Conservation (phyloP, 2,329 filamentous ascomycete genomes). For the Zasmidium angulare region DNA sequence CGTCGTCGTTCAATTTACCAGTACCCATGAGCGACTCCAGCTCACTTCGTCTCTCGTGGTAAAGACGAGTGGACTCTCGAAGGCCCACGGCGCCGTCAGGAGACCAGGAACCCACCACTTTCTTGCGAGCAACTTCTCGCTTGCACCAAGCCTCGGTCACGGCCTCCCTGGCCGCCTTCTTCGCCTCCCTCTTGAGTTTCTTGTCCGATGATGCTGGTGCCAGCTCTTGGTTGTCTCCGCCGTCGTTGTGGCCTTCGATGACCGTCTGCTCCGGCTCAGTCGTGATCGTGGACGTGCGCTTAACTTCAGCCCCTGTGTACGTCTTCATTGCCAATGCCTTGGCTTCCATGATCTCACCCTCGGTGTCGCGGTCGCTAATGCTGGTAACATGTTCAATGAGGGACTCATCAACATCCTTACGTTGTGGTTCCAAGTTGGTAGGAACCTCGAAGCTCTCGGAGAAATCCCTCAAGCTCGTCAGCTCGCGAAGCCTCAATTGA, state of each 20-base stretch:
- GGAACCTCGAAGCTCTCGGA: not conserved
- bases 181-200: slow-evolving; percentile 4
- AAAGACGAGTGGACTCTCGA: slow-evolving; percentile 9
- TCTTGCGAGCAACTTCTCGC: slow-evolving; percentile 17
- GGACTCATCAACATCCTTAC: not conserved
- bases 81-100: slow-evolving; percentile 13
- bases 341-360: too few species aligned
- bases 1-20: slow-evolving; percentile 22
- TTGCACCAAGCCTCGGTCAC: slow-evolving; percentile 22
- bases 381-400: too few species aligned
- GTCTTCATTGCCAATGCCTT: too few species aligned
- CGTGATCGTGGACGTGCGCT: too few species aligned
- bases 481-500: not conserved
- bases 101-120: slow-evolving; percentile 13
- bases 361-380: too few species aligned
- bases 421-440: not conserved
- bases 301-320: too few species aligned
- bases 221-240: not conserved
- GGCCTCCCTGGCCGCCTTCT: slow-evolving; percentile 17
- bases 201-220: not conserved
- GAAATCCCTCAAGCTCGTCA: not conserved
- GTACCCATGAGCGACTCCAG: slow-evolving; percentile 19
- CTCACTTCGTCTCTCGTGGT: slow-evolving; percentile 17
- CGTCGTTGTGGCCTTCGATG: not conserved
- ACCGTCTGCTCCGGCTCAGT: too few species aligned